phyloP scores from a whole-genome alignment of 768 basidiomycete genomes.

The Candolleomyces aberdarensis region DNA sequence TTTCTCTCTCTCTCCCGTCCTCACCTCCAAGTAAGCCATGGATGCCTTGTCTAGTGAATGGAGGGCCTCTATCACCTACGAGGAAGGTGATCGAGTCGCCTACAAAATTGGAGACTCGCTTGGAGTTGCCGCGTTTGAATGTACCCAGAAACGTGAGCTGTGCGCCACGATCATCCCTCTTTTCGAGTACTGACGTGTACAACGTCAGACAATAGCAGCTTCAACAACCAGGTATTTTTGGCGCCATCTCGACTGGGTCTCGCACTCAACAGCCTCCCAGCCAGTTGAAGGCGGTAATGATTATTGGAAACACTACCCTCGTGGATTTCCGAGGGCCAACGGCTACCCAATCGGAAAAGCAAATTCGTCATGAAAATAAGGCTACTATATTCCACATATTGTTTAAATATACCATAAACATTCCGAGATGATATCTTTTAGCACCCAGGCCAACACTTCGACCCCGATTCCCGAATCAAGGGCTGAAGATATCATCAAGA shows the following conservation, averaged over 20 bases:
- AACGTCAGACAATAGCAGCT: slow-evolving; percentile 21
- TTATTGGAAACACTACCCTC: slow-evolving; percentile 29
- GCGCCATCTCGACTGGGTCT: neutral
- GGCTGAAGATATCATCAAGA: too few species aligned
- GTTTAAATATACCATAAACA: neutral
- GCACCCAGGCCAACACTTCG: too few species aligned
- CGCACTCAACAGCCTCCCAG: slow-evolving; percentile 9
- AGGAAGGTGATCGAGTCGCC: slow-evolving; percentile 27
- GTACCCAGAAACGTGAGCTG: slow-evolving; percentile 23
- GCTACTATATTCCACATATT: neutral
- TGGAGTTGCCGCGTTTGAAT: slow-evolving; percentile 32
- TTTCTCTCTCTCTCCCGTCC: neutral
- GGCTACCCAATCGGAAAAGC: neutral
- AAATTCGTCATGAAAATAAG: neutral
- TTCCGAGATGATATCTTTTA: too few species aligned
- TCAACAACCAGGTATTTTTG: slow-evolving; percentile 21
- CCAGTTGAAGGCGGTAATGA: slow-evolving; percentile 23
- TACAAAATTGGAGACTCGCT: slow-evolving; percentile 27
- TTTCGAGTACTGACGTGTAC: neutral
- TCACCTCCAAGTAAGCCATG: slow-evolving; percentile 13
- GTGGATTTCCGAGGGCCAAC: slow-evolving; percentile 23
- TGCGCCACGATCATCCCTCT: neutral
- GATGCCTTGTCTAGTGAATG: slow-evolving; percentile 32
- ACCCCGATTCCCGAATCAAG: too few species aligned
- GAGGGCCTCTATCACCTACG: slow-evolving; percentile 20